Conservation (phyloP, 169 alveolate genomes). For the Plasmodium yoelii region DNA sequence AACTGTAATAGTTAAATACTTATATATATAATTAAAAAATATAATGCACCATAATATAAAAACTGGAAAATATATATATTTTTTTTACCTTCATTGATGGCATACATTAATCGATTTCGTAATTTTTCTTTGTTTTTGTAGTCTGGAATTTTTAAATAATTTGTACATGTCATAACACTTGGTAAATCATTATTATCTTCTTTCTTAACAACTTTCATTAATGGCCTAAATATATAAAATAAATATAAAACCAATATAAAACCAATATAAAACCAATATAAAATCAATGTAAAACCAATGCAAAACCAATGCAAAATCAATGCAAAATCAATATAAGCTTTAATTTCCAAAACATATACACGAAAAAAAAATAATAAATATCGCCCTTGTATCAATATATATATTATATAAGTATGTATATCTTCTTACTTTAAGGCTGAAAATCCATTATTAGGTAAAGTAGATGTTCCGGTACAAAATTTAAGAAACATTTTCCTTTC, state of each 20-base stretch:
- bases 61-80: slow-evolving; percentile 76
- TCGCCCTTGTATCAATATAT: slow-evolving; percentile 7
- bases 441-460: slow-evolving; percentile 95
- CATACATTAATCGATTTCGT: slow-evolving; percentile 87
- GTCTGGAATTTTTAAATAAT: slow-evolving; percentile 94
- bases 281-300: neutral
- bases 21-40: neutral
- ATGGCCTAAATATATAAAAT: slow-evolving; percentile 78
- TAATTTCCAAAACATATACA: slow-evolving; percentile 3
- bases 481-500: slow-evolving; percentile 87
- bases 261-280: neutral
- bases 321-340: neutral
- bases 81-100: slow-evolving; percentile 93
- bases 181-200: slow-evolving; percentile 88
- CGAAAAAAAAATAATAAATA: neutral
- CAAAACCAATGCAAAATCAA: too few relatives aligned
- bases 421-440: slow-evolving; percentile 90
- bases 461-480: slow-evolving; percentile 95
- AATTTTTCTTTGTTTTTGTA: slow-evolving; percentile 90
- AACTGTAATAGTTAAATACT: neutral
- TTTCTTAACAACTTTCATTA: slow-evolving; percentile 90
- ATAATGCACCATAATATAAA: slow-evolving; percentile 45
- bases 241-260: neutral
- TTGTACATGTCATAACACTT: slow-evolving; percentile 96
- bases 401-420: slow-evolving; percentile 79